Percentiles rank a stretch among this genome's conserved stretches.
Evolutionary conservation across 2,329 filamentous ascomycete species (phyloP).

Genomic region (Chaetomiaceae sp.): DNA sequence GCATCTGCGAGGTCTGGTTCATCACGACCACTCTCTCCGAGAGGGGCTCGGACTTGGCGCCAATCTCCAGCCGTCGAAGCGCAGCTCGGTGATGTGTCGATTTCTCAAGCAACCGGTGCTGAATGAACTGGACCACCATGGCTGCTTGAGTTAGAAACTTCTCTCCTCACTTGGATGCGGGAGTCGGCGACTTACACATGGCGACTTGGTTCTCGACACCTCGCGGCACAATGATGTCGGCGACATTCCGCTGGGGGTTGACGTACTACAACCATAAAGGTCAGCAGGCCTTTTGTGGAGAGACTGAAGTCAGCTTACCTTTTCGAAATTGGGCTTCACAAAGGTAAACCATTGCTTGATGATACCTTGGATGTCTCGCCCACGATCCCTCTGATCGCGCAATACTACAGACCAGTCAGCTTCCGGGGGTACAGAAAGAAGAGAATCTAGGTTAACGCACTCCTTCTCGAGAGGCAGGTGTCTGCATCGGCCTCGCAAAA

Average conservation of each 20-base stretch:
- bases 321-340: slow-evolving; percentile 95
- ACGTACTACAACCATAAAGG: slow-evolving; percentile 56
- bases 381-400: slow-evolving; percentile 84
- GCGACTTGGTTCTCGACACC: slow-evolving; percentile 94
- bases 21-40: slow-evolving; percentile 71
- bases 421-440: neutral
- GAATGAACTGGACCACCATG: slow-evolving; percentile 92
- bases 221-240: slow-evolving; percentile 92
- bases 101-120: slow-evolving; percentile 80
- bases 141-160: slow-evolving; percentile 40
- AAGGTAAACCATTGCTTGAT: slow-evolving; percentile 98
- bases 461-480: slow-evolving; percentile 82
- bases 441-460: slow-evolving; percentile 49
- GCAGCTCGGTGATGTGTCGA: slow-evolving; percentile 77
- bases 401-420: slow-evolving; percentile 49
- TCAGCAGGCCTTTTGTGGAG: slow-evolving; percentile 9
- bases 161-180: neutral
- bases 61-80: slow-evolving; percentile 68
- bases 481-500: slow-evolving; percentile 96
- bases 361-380: slow-evolving; percentile 86
- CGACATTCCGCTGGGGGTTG: slow-evolving; percentile 82
- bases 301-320: slow-evolving; percentile 36
- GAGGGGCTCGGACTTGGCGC: slow-evolving; percentile 65
- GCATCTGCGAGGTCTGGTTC: slow-evolving; percentile 71
- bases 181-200: slow-evolving; percentile 56